Percentiles rank a stretch among this genome's conserved stretches.
These are phyloP conservation scores for Hyparrhenia diplandra DNA, from an alignment of 176 grass and related monocot genomes.

Conservation along the genomic window DNA sequence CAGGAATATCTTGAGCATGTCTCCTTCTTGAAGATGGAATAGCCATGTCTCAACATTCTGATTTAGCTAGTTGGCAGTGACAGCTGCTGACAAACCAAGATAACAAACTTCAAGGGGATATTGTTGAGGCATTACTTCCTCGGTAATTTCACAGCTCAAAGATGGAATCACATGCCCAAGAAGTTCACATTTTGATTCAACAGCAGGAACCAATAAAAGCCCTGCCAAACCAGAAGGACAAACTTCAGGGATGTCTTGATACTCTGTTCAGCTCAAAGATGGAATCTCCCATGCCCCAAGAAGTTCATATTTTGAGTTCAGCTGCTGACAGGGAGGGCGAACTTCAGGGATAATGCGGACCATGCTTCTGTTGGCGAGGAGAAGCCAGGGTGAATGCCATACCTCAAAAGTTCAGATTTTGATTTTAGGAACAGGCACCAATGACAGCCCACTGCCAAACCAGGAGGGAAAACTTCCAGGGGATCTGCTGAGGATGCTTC, in stretches of 20 bases:
- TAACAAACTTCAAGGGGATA: not conserved
- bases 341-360: not conserved
- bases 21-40: not conserved
- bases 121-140: not conserved
- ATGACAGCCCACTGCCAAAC: not conserved
- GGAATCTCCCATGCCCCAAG: not conserved
- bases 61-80: not conserved
- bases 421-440: not conserved
- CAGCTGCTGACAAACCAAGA: not conserved
- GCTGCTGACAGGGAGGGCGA: not conserved
- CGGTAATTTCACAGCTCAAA: not conserved
- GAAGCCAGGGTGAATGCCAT: not conserved
- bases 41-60: not conserved
- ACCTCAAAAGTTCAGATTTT: not conserved
- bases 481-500: not conserved
- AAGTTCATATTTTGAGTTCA: not conserved
- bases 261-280: not conserved
- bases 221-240: not conserved
- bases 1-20: not conserved
- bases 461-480: not conserved
- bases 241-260: not conserved
- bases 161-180: not conserved
- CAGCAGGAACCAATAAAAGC: not conserved
- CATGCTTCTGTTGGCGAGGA: not conserved
- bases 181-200: not conserved